Evolutionary conservation across 495 filamentous ascomycete species (phyloP).

Genomic region (Penicillium nucicola): DNA sequence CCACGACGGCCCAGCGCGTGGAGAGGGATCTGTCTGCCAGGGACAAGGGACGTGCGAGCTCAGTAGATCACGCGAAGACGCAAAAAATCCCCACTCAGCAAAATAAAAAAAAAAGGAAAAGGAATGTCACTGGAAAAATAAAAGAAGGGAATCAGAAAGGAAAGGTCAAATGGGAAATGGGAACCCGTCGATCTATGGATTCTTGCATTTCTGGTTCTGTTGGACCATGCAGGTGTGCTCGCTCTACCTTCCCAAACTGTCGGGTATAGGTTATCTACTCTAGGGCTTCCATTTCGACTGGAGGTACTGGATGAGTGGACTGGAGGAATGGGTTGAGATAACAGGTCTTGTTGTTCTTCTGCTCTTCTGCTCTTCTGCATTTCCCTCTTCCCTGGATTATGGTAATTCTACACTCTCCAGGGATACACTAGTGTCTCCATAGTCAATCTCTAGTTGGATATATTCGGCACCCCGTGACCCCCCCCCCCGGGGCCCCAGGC

Average conservation of each 20-base stretch:
- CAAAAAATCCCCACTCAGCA: background rate
- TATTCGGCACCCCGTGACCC: slow-evolving; percentile 7
- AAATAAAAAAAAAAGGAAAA: no score
- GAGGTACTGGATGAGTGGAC: no score
- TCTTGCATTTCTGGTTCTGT: slow-evolving; percentile 7
- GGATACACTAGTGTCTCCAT: background rate
- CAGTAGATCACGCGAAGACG: slow-evolving; percentile 20
- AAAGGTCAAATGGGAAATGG: slow-evolving; percentile 6
- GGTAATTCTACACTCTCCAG: no score
- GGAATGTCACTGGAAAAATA: slow-evolving; percentile 22
- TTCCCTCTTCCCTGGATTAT: no score
- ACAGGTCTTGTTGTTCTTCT: no score
- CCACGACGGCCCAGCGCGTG: background rate
- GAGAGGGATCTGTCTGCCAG: slow-evolving; percentile 17
- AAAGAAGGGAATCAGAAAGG: slow-evolving; percentile 11
- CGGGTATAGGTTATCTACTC: no score
- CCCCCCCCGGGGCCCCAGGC: background rate
- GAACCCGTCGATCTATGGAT: slow-evolving; percentile 6
- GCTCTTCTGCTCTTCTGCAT: no score
- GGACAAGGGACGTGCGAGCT: slow-evolving; percentile 22
- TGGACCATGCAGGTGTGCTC: slow-evolving; percentile 1
- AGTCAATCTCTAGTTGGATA: slow-evolving; percentile 1
- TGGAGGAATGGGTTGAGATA: no score
- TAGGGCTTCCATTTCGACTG: no score
- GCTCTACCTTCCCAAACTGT: slow-evolving; percentile 4